A percentile compares a stretch with the other conserved stretches of the same genome.
Conservation (phyloP, 2,329 filamentous ascomycete genomes). For the Fusarium decemcellulare region DNA sequence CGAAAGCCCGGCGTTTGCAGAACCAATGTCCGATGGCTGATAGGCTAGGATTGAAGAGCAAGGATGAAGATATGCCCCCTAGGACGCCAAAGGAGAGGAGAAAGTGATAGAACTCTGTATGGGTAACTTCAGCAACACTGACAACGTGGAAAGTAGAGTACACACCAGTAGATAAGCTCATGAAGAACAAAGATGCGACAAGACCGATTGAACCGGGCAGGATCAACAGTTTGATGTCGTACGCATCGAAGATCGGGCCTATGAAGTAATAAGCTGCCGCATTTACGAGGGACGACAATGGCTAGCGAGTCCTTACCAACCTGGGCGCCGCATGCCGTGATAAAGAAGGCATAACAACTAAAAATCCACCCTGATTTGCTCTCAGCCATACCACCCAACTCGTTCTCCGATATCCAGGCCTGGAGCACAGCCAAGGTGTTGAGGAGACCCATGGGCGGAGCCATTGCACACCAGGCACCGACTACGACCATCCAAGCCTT, state of each 20-base stretch:
- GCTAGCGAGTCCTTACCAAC: not conserved
- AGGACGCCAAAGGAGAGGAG: constrained; percentile 77
- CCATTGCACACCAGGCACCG: constrained; percentile 76
- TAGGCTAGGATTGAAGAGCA: constrained; percentile 79
- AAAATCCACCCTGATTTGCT: constrained; percentile 25
- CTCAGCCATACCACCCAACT: not conserved
- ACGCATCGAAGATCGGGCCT: constrained; percentile 76
- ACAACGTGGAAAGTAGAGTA: not conserved
- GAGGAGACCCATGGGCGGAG: constrained; percentile 76
- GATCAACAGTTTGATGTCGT: constrained; percentile 73
- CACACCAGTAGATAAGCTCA: constrained; percentile 69
- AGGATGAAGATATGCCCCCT: constrained; percentile 74
- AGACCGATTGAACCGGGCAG: constrained; percentile 69
- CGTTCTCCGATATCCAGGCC: constrained; percentile 65
- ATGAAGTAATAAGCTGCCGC: not conserved
- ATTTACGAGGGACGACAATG: accelerated
- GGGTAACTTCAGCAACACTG: not conserved
- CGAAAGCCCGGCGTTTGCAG: constrained; percentile 69
- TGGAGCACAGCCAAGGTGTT: constrained; percentile 78
- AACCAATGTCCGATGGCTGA: constrained; percentile 78
- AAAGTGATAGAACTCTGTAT: constrained; percentile 76
- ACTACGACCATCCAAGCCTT: constrained; percentile 79
- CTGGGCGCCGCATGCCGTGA: constrained; percentile 25
- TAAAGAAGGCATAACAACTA: constrained; percentile 26
- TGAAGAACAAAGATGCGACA: constrained; percentile 67